Conservation (phyloP, 768 basidiomycete genomes). For the Albatrellus ellisii region DNA sequence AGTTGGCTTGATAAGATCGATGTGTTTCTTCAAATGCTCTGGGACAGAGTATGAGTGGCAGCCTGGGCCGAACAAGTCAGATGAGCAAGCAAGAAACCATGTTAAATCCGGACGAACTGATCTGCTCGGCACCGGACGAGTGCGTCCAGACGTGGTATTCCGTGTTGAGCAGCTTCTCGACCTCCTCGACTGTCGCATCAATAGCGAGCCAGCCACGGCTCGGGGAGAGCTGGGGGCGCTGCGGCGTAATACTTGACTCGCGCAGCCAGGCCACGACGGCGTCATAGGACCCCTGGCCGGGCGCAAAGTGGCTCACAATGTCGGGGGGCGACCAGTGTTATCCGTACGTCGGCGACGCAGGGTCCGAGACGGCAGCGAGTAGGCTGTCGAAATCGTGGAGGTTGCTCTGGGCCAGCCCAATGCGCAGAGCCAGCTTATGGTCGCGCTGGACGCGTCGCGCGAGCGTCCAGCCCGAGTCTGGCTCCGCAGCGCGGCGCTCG, state of each 20-base stretch:
- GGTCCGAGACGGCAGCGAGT: constrained; percentile 30
- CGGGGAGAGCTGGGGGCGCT: constrained; percentile 21
- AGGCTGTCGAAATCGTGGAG: constrained; percentile 26
- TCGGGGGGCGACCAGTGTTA: constrained; percentile 30
- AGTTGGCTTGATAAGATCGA: constrained; percentile 33
- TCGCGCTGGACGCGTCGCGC: constrained; percentile 20
- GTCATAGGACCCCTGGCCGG: constrained; percentile 23
- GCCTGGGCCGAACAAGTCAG: constrained; percentile 12
- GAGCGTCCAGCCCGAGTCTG: constrained; percentile 20
- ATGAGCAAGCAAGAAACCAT: background rate
- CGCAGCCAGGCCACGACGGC: constrained; percentile 29
- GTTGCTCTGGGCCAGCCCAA: constrained; percentile 32
- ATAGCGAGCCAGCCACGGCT: constrained; percentile 30
- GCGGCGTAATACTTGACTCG: constrained; percentile 21
- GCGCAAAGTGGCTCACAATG: constrained; percentile 30
- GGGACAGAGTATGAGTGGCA: constrained; percentile 31
- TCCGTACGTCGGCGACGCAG: constrained; percentile 30
- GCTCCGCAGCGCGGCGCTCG: constrained; percentile 25
- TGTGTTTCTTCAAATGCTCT: constrained; percentile 22
- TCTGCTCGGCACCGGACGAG: constrained; percentile 23
- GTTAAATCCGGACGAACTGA: too few relatives aligned
- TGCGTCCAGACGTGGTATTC: constrained; percentile 31
- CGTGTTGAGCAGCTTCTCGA: constrained; percentile 28
- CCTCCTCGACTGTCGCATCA: constrained; percentile 28
- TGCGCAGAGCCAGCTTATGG: constrained; percentile 28